Conservation (phyloP, 441 rosid species). For the Gossypium gossypioides region DNA sequence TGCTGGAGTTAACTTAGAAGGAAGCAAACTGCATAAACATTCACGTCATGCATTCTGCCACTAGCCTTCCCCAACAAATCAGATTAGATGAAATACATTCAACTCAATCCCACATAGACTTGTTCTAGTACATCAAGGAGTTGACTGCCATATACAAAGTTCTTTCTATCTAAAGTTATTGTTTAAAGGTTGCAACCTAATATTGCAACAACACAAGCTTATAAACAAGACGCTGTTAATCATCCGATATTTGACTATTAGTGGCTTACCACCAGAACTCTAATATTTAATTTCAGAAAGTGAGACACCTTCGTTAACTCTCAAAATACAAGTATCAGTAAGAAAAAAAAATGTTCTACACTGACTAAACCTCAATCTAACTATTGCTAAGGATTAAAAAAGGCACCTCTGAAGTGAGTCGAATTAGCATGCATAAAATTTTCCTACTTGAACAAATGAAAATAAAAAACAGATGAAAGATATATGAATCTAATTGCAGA, state of each 20-base stretch:
- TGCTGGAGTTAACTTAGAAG: not conserved
- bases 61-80: not conserved
- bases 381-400: not conserved
- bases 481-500: not conserved
- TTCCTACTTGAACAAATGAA: not conserved
- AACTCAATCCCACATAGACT: not conserved
- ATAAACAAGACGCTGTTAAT: not conserved
- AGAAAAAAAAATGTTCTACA: not conserved
- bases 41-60: not conserved
- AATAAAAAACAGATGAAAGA: not conserved
- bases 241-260: not conserved
- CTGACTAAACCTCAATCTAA: not conserved
- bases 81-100: not conserved
- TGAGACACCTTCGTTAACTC: not conserved
- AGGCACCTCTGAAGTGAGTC: not conserved
- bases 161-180: not conserved
- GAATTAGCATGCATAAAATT: not conserved
- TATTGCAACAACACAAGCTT: constrained; percentile 2
- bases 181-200: not conserved
- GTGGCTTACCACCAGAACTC: not conserved
- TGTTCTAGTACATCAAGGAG: not conserved
- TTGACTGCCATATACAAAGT: not conserved
- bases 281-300: not conserved
- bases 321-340: not conserved
- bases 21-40: not conserved